Evolutionary conservation across 768 basidiomycete species (phyloP).

Genomic region (Dioszegia aurantiaca): DNA sequence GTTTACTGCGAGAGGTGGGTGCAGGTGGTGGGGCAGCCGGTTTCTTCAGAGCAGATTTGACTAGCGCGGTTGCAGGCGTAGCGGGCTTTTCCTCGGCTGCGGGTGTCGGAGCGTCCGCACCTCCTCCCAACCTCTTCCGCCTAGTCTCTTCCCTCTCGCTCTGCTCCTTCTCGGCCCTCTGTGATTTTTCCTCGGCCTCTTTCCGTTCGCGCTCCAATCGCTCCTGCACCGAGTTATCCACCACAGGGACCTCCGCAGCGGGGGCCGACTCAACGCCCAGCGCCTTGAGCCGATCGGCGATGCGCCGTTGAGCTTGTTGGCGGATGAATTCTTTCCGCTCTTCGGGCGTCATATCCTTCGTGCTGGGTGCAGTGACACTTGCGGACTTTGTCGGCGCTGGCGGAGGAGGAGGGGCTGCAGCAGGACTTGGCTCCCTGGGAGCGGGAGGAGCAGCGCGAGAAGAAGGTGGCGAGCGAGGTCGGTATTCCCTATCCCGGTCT

Average conservation of each 20-base stretch:
- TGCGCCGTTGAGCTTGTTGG: constrained; percentile 73
- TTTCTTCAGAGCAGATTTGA: constrained; percentile 51
- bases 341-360: constrained; percentile 78
- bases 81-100: constrained; percentile 57
- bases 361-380: constrained; percentile 52
- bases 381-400: constrained; percentile 53
- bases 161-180: constrained; percentile 72
- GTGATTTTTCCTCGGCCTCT: constrained; percentile 83
- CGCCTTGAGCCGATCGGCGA: constrained; percentile 78
- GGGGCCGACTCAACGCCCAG: constrained; percentile 64
- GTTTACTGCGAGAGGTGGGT: constrained; percentile 26
- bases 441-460: constrained; percentile 43
- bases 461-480: constrained; percentile 27
- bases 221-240: constrained; percentile 81
- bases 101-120: neutral
- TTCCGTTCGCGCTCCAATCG: constrained; percentile 78
- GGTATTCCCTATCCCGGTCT: constrained; percentile 52
- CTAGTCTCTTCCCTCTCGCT: constrained; percentile 74
- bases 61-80: constrained; percentile 53
- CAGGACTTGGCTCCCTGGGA: constrained; percentile 49
- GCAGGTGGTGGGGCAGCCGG: constrained; percentile 55
- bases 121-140: constrained; percentile 69
- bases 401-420: constrained; percentile 52
- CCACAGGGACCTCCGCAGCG: constrained; percentile 36
- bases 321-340: constrained; percentile 75